A percentile compares a stretch with the other conserved stretches of the same genome.
Conservation (phyloP, 192 early-diverging fungal species). For the Backusella morwellensis region DNA sequence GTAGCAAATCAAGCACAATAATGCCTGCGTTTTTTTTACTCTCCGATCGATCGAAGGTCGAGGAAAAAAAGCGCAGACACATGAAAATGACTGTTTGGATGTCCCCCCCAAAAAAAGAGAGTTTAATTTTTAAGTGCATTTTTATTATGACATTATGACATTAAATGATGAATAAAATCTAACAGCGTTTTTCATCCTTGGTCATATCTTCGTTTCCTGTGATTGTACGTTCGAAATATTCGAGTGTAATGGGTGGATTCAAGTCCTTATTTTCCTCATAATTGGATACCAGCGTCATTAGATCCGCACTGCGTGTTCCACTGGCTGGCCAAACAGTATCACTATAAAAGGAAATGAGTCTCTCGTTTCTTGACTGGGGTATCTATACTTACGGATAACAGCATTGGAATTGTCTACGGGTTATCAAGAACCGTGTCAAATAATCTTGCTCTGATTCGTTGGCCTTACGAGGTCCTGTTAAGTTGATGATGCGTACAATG, state of each 20-base stretch:
- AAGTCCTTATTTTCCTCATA: constrained; percentile 22
- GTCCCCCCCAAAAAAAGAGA: background rate
- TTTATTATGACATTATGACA: background rate
- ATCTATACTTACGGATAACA: constrained; percentile 17
- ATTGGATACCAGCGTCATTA: constrained; percentile 9
- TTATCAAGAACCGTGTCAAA: constrained; percentile 22
- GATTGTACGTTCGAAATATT: constrained; percentile 20
- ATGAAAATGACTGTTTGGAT: background rate
- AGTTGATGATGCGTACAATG: constrained; percentile 17
- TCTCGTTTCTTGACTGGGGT: background rate
- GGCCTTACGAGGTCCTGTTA: constrained; percentile 19
- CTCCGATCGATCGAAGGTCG: background rate
- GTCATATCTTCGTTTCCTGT: constrained; percentile 15
- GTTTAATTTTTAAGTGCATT: background rate
- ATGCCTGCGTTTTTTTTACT: background rate
- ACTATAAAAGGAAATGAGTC: background rate
- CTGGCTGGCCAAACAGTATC: constrained; percentile 28
- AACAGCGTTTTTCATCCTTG: background rate
- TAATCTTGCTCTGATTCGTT: constrained; percentile 22
- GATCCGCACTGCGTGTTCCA: constrained; percentile 23
- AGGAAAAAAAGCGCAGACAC: background rate
- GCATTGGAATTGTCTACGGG: constrained; percentile 26
- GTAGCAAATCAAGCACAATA: background rate
- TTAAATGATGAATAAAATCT: background rate
- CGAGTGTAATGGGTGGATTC: constrained; percentile 7